These are phyloP conservation scores for Solanum neorickii DNA, from an alignment of 257 asterid genomes.

Conservation along the genomic window DNA sequence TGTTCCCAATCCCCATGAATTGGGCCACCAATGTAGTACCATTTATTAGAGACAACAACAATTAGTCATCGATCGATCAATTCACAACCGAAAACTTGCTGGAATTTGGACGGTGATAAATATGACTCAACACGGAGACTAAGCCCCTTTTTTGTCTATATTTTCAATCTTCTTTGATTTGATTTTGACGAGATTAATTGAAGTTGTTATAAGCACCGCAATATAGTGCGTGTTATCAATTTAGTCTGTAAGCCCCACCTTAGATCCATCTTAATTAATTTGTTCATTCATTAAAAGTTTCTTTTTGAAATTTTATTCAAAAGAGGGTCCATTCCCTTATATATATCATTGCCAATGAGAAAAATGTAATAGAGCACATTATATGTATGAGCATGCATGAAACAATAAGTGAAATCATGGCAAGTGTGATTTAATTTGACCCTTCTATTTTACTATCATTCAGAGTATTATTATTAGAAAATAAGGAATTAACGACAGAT, in stretches of 20 bases:
- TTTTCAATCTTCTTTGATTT: not conserved
- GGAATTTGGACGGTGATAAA: not conserved
- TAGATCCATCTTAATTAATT: not conserved
- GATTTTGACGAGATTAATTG: not conserved
- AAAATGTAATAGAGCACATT: not conserved
- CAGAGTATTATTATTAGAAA: not conserved
- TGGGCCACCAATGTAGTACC: not conserved
- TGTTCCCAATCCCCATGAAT: not conserved
- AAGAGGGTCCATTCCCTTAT: not conserved
- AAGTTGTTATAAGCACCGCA: not conserved
- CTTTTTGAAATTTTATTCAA: not conserved
- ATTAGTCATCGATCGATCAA: not conserved
- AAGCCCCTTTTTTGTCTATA: not conserved
- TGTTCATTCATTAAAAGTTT: not conserved
- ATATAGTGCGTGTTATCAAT: not conserved
- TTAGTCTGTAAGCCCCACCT: not conserved
- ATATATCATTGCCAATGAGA: not conserved
- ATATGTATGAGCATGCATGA: not conserved
- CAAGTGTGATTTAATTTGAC: not conserved
- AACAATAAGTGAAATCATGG: not conserved
- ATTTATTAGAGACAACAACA: not conserved
- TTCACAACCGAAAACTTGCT: not conserved
- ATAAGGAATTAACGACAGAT: no score
- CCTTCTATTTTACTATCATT: not conserved
- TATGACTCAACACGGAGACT: not conserved